Base-by-base conservation (phyloP, 805 yeast genomes). In the Zygoascus biomembranicola region DNA sequence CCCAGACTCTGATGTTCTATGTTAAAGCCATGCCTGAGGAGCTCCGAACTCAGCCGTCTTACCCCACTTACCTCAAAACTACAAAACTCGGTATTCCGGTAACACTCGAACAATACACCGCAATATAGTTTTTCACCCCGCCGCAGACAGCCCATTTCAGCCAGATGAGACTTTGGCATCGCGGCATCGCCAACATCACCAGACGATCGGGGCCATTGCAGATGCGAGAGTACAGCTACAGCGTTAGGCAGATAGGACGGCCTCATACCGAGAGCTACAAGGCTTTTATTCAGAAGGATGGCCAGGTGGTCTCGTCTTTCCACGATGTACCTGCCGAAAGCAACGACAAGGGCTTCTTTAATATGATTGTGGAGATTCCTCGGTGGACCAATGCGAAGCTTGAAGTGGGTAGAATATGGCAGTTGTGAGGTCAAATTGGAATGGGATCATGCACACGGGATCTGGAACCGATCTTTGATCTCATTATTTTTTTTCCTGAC, bases 331-430 rank as follows among this genome's bases (percentile, higher is more conserved):
- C 87, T 59, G 77, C 88, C 70, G 84, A 81, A 63, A 90, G 95
- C 70, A 84, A 81, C 63, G 87, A 85, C 69, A 84, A 84, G 71
- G 77, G 90, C 54, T 26, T 52, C 16, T 59, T 82, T 61, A 85
- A 84, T 75, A 82, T 86, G 84, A 77, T 90, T 64, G 96, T 90
- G 59, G 97, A 90, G 73, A 88, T 90, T 57, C 97, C 97, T 67
- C 82, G 97, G 73, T 86, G 92, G 90, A 71, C 85, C 46, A 86
- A 87, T 66, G 96, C 86, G 20, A 88, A 88, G 67, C 82, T 87
- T 66, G 96, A 88, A 39, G 49, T 46, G 26, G 20, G 49, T 46
- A 31, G 8, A 14, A 69, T 14, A 84, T 87, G 20, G 2, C n/a
- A 13, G 20, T 19, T 3, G 37, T 19, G 28, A 26, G 23, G 47